These are phyloP conservation scores for Fusarium sarcochroum DNA, from an alignment of 2,329 filamentous ascomycete genomes.

Conservation along the genomic window DNA sequence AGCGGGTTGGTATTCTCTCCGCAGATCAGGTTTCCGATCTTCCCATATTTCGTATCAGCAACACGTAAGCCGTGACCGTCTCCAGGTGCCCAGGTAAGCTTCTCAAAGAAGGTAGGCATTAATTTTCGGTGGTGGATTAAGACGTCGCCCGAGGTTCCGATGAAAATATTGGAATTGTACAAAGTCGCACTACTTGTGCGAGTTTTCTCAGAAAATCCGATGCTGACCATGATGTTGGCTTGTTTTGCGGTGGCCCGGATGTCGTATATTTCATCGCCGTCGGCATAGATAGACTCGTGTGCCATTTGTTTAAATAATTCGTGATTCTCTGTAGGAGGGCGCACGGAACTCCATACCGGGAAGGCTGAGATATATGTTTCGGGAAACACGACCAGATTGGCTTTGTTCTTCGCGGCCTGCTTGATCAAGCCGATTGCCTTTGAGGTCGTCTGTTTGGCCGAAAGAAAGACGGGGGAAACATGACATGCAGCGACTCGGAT, in stretches of 20 bases:
- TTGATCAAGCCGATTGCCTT: slow-evolving; percentile 63
- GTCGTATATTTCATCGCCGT: slow-evolving; percentile 61
- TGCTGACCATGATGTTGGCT: slow-evolving; percentile 57
- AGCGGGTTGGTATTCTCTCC: slow-evolving; percentile 72
- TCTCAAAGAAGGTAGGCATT: slow-evolving; percentile 70
- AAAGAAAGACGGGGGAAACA: slow-evolving; percentile 62
- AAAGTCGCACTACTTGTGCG: slow-evolving; percentile 61
- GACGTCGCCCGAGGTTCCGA: slow-evolving; percentile 60
- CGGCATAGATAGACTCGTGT: slow-evolving; percentile 59
- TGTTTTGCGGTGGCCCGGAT: slow-evolving; percentile 58
- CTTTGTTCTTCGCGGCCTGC: slow-evolving; percentile 58
- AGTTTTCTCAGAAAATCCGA: slow-evolving; percentile 65
- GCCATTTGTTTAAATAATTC: slow-evolving; percentile 63
- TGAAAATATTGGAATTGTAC: slow-evolving; percentile 66
- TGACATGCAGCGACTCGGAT: slow-evolving; percentile 55
- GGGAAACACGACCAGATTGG: slow-evolving; percentile 67
- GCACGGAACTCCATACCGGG: slow-evolving; percentile 64
- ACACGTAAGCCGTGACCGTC: slow-evolving; percentile 65
- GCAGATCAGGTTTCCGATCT: slow-evolving; percentile 66
- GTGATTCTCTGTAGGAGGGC: slow-evolving; percentile 65
- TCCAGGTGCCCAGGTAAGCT: slow-evolving; percentile 66
- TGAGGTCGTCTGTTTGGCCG: slow-evolving; percentile 59
- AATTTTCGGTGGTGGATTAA: slow-evolving; percentile 68
- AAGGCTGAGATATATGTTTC: slow-evolving; percentile 68
- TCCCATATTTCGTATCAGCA: slow-evolving; percentile 60